These are phyloP conservation scores for Zymoseptoria tritici DNA, from an alignment of 2,329 filamentous ascomycete species.

Conservation along the genomic window DNA sequence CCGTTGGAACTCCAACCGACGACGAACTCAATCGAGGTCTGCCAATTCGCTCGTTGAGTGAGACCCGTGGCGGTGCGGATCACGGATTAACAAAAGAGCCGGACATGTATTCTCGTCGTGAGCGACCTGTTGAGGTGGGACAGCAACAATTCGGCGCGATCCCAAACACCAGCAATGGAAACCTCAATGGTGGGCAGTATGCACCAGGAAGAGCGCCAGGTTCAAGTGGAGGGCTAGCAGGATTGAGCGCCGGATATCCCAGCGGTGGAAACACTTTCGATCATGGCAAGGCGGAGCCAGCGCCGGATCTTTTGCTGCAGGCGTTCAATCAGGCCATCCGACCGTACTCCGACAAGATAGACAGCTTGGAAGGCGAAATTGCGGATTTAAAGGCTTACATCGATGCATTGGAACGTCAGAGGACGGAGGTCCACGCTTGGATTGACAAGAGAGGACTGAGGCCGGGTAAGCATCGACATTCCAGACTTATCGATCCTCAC, in stretches of 20 bases:
- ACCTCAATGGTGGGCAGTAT: constrained; percentile 7
- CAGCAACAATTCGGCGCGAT: constrained; percentile 13
- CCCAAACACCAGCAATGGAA: constrained; percentile 13
- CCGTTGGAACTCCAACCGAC: constrained; percentile 14
- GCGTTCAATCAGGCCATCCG: constrained; percentile 48
- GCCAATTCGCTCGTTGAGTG: constrained; percentile 28
- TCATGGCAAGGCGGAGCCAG: constrained; percentile 31
- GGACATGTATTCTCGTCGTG: constrained; percentile 40
- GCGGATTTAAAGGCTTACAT: constrained; percentile 45
- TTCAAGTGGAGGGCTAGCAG: background rate
- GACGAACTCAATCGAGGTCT: constrained; percentile 29
- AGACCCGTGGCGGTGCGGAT: constrained; percentile 23
- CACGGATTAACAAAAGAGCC: constrained; percentile 16
- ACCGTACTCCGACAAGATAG: constrained; percentile 47
- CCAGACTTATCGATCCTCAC: background rate
- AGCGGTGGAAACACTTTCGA: background rate
- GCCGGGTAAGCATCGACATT: constrained; percentile 37
- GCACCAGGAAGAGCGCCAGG: background rate
- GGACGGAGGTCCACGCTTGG: constrained; percentile 47
- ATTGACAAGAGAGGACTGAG: constrained; percentile 49
- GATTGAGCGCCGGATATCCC: background rate
- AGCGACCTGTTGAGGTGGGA: constrained; percentile 34
- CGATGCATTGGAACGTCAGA: constrained; percentile 45
- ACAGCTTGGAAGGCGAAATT: constrained; percentile 44
- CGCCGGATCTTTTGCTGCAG: constrained; percentile 44